These are phyloP conservation scores for Quercus berberidifolia DNA, from an alignment of 306 rosid genomes.

Conservation along the genomic window DNA sequence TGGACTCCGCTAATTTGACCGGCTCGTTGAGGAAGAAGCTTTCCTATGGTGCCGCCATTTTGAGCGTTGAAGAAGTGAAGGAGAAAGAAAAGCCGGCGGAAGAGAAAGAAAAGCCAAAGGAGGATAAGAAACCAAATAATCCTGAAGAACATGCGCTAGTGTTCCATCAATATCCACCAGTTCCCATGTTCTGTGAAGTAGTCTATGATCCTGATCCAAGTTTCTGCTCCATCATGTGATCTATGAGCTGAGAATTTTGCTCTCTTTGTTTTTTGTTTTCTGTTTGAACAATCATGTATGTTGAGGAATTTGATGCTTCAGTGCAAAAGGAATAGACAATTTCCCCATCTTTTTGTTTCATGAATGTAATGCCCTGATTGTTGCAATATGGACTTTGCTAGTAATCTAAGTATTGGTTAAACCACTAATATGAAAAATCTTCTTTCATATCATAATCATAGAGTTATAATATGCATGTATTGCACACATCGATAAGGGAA, in stretches of 20 bases:
- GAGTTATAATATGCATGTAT: no score
- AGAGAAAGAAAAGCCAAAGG: background rate
- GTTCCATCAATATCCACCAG: background rate
- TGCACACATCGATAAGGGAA: no score
- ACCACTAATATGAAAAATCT: no score
- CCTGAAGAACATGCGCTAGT: no score
- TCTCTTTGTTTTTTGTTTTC: background rate
- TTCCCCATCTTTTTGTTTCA: background rate
- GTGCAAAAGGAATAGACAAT: background rate
- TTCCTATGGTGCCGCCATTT: background rate
- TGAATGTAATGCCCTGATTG: background rate
- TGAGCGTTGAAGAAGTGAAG: slow-evolving; percentile 14
- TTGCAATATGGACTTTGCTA: background rate
- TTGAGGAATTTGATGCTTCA: background rate
- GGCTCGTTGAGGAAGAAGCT: slow-evolving; percentile 18
- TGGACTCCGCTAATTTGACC: slow-evolving; percentile 20
- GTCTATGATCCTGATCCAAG: background rate
- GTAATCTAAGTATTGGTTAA: no score
- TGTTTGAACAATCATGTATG: background rate
- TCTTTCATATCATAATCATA: no score
- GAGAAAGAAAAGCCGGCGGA: background rate
- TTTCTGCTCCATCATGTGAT: background rate
- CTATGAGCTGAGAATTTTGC: background rate
- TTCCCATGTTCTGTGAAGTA: background rate
- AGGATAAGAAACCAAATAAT: no score